Base-by-base conservation (phyloP, 768 basidiomycete genomes). In the Phlegmacium glaucopus region DNA sequence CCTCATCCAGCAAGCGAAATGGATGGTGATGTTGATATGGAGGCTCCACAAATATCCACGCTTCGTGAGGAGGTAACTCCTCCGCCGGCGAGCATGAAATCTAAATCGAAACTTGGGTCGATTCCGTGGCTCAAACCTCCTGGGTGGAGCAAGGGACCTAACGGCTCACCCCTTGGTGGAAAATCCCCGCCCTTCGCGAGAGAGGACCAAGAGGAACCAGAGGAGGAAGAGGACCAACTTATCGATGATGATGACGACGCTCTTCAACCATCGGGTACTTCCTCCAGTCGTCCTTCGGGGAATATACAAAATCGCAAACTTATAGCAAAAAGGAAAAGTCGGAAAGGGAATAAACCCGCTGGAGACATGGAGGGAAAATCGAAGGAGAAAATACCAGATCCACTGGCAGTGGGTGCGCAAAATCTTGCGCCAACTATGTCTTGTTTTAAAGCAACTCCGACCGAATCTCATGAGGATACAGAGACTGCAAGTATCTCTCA, bases 11-110 rank as follows among this genome's bases (percentile, higher is more conserved):
- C 54, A 55, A 59, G 61, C 58, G 54, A 64, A 18, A 71, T 71
- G 69, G 72, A 74, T 60, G 66, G 71, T 35, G 77, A 78, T 58
- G 64, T 74, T 39, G 74, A 78, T 54, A 88, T 90, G 85, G 89
- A 90, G 32, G 85, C 88, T 28, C 89, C 89, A 30, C 82, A 82
- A 55, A 90, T 91, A 45, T 90, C 88, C 18, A 90, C 83, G 25
- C 77, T 90, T 28, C 74, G 72, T 28, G 85, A 89, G 40, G 87
- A 90, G 50, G 76, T 77, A 9, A 78, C 78, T n/a, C 85, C 87
- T 41, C 83, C 87, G 12, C 84, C 83, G 32, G 22, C 22, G 22
- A 22, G 22, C 22, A 22, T 22, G 22, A 22, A 22, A 22, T 22
- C 22, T 2, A 22, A 22, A 22, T 22, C 22, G 22, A 22, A 22